These are phyloP conservation scores for Fusarium udum DNA, from an alignment of 2,329 filamentous ascomycete genomes.

Conservation along the genomic window DNA sequence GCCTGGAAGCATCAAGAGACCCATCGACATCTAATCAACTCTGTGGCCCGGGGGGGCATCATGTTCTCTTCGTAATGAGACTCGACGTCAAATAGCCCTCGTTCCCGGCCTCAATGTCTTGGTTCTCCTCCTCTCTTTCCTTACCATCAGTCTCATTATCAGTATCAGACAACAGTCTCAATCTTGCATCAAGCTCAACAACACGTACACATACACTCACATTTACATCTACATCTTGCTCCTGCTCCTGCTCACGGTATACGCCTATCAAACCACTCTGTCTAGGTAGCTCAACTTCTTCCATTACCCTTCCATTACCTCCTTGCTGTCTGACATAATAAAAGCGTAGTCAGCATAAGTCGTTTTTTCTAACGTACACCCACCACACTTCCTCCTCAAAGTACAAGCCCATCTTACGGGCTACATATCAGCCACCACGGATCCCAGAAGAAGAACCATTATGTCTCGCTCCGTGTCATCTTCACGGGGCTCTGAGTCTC, in stretches of 20 bases:
- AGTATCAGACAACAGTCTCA: constrained; percentile 1
- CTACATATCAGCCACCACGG: constrained; percentile 29
- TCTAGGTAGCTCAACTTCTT: constrained; percentile 12
- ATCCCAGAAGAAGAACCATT: constrained; percentile 31
- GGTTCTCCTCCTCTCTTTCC: not conserved
- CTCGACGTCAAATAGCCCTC: constrained; percentile 32
- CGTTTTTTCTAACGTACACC: constrained; percentile 15
- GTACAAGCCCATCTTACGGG: constrained; percentile 16
- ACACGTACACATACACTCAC: not conserved
- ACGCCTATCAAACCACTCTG: not conserved
- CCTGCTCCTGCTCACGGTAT: not conserved
- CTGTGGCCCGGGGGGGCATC: constrained; percentile 24
- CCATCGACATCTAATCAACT: constrained; percentile 28
- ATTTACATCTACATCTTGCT: not conserved
- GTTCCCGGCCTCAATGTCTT: constrained; percentile 25
- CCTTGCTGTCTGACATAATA: constrained; percentile 27
- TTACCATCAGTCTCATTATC: constrained; percentile 1
- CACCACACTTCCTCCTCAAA: not conserved
- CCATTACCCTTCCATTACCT: not conserved
- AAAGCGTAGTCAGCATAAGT: constrained; percentile 13
- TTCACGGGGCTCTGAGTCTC: constrained; percentile 44
- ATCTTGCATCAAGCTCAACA: not conserved
- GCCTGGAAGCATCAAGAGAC: constrained; percentile 22
- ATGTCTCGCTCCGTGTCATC: constrained; percentile 43
- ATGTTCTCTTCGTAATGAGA: constrained; percentile 21